Percentiles rank a stretch among this genome's conserved stretches.
phyloP scores from a whole-genome alignment of 225 moss, liverwort and hornwort species.

The Antitrichia curtipendula region DNA sequence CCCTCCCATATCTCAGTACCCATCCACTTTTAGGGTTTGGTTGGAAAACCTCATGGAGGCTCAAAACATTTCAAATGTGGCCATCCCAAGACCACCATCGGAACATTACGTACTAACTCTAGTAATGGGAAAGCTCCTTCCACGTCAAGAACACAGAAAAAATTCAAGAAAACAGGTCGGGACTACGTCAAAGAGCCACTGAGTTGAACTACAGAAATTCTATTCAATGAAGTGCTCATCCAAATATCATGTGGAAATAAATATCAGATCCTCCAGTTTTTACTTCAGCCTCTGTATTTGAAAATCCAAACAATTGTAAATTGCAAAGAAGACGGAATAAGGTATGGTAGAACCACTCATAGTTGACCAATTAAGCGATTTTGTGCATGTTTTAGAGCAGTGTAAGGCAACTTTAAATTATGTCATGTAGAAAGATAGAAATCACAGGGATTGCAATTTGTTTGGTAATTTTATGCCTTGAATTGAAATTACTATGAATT shows the following conservation, averaged over 20 bases:
- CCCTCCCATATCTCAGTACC: not conserved
- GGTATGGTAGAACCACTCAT: no score
- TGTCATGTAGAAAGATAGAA: no score
- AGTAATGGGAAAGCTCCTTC: not conserved
- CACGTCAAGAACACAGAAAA: not conserved
- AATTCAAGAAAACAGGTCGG: not conserved
- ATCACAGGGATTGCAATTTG: no score
- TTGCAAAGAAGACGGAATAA: not conserved
- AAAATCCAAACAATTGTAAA: not conserved
- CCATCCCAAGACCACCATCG: not conserved
- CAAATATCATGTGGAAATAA: not conserved
- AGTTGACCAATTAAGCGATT: no score
- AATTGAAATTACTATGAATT: no score
- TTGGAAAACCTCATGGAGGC: not conserved
- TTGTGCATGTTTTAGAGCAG: no score
- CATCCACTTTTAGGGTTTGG: fast-evolving
- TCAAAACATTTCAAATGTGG: not conserved
- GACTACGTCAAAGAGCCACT: no score
- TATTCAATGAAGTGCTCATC: not conserved
- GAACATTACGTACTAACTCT: not conserved
- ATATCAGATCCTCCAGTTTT: not conserved
- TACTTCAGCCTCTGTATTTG: not conserved
- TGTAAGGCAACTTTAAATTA: no score
- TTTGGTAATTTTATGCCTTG: no score
- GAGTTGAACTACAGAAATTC: no score